Evolutionary conservation across 768 basidiomycete genomes (phyloP), one percentile per base, ranked within the genome.

Genomic region (Lactifluus piperatus): DNA sequence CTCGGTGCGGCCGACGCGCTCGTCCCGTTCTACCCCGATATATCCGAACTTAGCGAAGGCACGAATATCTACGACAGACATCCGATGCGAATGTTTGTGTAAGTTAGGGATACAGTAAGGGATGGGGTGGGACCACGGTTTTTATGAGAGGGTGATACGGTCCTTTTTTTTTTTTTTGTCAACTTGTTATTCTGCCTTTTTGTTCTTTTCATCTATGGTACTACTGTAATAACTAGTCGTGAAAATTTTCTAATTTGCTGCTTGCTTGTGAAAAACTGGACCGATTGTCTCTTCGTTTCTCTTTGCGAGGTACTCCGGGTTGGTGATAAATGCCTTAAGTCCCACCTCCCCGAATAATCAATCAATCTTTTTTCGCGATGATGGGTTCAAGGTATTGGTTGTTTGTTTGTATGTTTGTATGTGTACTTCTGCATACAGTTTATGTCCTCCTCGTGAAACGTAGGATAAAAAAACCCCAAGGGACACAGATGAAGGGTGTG

Each of bases 21-120:
- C 73, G 94, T 97, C 7, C 93, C 94, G 0, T 97, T 94, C 76
- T 95, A 93, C 70, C 92, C 95, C 26, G 91, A 94, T 68, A 76
- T 97, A 22, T 79, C 88, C 2, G 93, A 95, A 68, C 76, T 95
- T 54, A 91, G 86, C 61, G 94, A 98, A 74, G 73, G 92, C 44
- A 85, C 90, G 72, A 94, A 94, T 70, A 81, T 84, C 24, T 94
- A 89, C 74, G 89, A 90, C 69, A 83, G 90, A 50, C 88, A 92
- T 69, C 82, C 87, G 14, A 70, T 94, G 64, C 88, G 89, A 69
- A 84, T 85, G 72, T 93, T 92, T 72, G 83, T 94, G 65, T 94
- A 60, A 56, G 47, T 5, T 32, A 30, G 26, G 10, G 24, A 13
- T n/a, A n/a, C n/a, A n/a, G n/a, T n/a, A n/a, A n/a, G n/a, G n/a